A percentile compares a stretch with the other conserved stretches of the same genome.
phyloP scores from a whole-genome alignment of 371 early-diverging fungal species.

The Actinomucor elegans region DNA sequence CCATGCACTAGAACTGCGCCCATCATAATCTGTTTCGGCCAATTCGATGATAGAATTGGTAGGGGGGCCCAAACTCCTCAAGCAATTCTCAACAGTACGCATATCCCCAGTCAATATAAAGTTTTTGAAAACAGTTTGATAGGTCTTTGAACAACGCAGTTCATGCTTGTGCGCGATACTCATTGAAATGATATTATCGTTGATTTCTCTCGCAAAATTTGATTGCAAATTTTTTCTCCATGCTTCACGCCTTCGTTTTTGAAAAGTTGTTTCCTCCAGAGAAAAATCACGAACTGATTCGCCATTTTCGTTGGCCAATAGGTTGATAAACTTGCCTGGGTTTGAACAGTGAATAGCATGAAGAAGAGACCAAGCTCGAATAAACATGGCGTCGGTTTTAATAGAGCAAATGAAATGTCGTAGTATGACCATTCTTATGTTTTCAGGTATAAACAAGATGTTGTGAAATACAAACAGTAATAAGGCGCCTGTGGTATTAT shows the following conservation, averaged over 20 bases:
- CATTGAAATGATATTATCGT: background rate
- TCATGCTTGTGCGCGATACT: background rate
- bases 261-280: too few species aligned
- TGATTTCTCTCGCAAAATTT: background rate
- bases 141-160: background rate
- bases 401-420: background rate
- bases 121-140: conserved; percentile 3
- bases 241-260: too few species aligned
- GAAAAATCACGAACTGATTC: too few species aligned
- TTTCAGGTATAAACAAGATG: conserved; percentile 1
- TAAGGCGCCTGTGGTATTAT: conserved; percentile 12
- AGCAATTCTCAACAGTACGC: conserved; percentile 1
- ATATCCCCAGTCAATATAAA: background rate
- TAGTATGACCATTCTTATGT: background rate
- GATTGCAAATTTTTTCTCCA: background rate
- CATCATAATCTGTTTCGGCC: background rate
- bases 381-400: background rate
- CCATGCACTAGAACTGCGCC: too few species aligned
- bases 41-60: background rate
- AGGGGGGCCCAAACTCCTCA: conserved; percentile 3
- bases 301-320: background rate
- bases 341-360: conserved; percentile 5
- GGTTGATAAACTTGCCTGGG: conserved; percentile 3
- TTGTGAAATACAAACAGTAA: conserved; percentile 20
- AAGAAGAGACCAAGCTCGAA: conserved; percentile 13